Conservation (phyloP, 2,329 filamentous ascomycete species). For the Hypoxylon sp. region DNA sequence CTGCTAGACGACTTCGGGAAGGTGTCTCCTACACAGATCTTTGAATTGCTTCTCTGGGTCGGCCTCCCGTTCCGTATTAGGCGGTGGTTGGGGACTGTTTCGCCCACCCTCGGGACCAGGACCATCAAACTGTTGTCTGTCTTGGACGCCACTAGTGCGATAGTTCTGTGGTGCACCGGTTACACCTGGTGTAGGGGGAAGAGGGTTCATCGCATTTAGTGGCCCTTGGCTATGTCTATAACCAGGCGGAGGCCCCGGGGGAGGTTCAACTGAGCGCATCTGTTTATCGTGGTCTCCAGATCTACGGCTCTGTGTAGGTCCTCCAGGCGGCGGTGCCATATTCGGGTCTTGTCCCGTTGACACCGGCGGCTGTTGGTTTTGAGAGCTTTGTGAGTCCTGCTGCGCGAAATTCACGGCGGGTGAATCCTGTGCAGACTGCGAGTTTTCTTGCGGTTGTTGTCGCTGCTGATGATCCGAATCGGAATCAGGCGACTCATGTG, state of each 20-base stretch:
- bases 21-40: conserved; percentile 65
- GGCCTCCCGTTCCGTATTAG: conserved; percentile 58
- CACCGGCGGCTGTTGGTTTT: conserved; percentile 45
- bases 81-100: conserved; percentile 69
- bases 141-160: conserved; percentile 58
- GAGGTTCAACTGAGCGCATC: conserved; percentile 61
- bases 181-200: conserved; percentile 59
- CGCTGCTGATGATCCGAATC: conserved; percentile 63
- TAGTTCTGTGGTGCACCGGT: conserved; percentile 57
- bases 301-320: conserved; percentile 61
- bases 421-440: conserved; percentile 62
- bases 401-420: conserved; percentile 58
- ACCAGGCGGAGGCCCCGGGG: conserved; percentile 64
- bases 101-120: conserved; percentile 64
- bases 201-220: conserved; percentile 60
- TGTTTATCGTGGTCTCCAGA: conserved; percentile 66
- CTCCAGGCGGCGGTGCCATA: conserved; percentile 66
- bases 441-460: conserved; percentile 53
- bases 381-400: conserved; percentile 46
- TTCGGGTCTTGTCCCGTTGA: conserved; percentile 55
- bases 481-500: conserved; percentile 70
- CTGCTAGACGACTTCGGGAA: conserved; percentile 15
- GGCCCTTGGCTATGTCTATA: conserved; percentile 67
- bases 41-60: conserved; percentile 71
- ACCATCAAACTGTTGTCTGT: conserved; percentile 62